phyloP scores from a whole-genome alignment of 805 yeast genomes.

The Starmerella sp. region DNA sequence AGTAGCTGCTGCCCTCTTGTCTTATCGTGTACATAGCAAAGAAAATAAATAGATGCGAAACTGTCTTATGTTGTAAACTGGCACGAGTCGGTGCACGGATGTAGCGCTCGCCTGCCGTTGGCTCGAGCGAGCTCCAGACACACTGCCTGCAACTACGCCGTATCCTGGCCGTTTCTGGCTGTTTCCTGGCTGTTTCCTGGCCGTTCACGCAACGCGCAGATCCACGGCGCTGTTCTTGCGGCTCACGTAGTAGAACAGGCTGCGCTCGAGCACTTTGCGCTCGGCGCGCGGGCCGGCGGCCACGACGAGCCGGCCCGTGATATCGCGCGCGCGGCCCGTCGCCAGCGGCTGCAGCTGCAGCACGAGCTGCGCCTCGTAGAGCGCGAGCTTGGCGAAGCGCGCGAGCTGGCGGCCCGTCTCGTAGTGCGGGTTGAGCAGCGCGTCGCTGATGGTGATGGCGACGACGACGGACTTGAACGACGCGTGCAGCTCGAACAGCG shows the following conservation, averaged over 20 bases:
- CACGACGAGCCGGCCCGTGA: constrained; percentile 60
- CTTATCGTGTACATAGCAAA: constrained; percentile 1
- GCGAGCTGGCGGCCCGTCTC: constrained; percentile 33
- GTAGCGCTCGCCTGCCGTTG: too few species aligned
- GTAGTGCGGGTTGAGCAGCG: constrained; percentile 26
- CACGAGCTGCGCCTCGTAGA: constrained; percentile 42
- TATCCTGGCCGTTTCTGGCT: neutral
- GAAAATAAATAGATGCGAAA: neutral
- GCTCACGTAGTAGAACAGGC: constrained; percentile 12
- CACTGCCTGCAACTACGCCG: too few species aligned
- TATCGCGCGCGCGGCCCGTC: constrained; percentile 74
- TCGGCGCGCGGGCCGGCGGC: constrained; percentile 40
- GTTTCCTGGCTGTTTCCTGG: neutral
- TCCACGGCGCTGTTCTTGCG: constrained; percentile 6
- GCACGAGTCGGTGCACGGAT: too few species aligned
- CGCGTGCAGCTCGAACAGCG: constrained; percentile 30
- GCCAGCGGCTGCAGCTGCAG: constrained; percentile 54
- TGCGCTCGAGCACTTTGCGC: constrained; percentile 9
- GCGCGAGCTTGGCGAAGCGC: constrained; percentile 38
- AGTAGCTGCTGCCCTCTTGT: neutral
- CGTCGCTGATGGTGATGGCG: constrained; percentile 32
- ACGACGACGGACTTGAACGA: constrained; percentile 29
- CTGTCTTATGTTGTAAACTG: neutral
- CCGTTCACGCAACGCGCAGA: neutral
- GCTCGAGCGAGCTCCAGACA: too few species aligned